Percentiles rank a stretch among this genome's conserved stretches.
phyloP scores from a whole-genome alignment of 2,329 filamentous ascomycete species.

The Chaetoscypha palmicola region DNA sequence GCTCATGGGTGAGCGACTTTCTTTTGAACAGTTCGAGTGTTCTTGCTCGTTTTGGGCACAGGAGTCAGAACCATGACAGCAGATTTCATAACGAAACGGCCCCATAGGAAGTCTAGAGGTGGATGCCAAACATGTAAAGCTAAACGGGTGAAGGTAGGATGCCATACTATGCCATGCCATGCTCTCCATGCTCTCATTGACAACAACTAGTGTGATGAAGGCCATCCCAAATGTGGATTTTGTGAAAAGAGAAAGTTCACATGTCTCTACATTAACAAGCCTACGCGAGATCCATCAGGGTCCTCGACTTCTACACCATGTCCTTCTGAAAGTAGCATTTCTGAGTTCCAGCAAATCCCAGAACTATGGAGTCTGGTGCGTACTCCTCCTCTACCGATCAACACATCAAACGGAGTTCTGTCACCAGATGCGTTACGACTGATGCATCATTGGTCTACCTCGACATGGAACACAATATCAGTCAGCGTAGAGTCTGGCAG shows the following conservation, averaged over 20 bases:
- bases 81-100: slow-evolving; percentile 25
- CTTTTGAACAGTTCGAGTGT: neutral
- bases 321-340: neutral
- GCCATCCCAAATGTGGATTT: slow-evolving; percentile 25
- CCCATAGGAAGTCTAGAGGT: slow-evolving; percentile 29
- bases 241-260: slow-evolving; percentile 23
- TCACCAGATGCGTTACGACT: slow-evolving; percentile 21
- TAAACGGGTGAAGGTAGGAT: slow-evolving; percentile 28
- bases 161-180: no score
- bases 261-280: slow-evolving; percentile 20
- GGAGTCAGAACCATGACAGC: slow-evolving; percentile 11
- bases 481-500: slow-evolving; percentile 11
- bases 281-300: neutral
- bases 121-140: slow-evolving; percentile 28
- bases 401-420: slow-evolving; percentile 15
- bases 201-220: slow-evolving; percentile 30
- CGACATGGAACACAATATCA: slow-evolving; percentile 18
- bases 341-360: slow-evolving; percentile 1
- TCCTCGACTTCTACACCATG: neutral
- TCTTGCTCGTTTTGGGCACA: neutral
- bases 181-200: no score
- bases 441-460: slow-evolving; percentile 27
- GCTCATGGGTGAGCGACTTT: neutral
- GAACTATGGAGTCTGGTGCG: slow-evolving; percentile 7
- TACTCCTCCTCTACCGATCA: slow-evolving; percentile 12